Conservation (phyloP, 371 early-diverging fungal genomes). For the Smittium culicis region DNA sequence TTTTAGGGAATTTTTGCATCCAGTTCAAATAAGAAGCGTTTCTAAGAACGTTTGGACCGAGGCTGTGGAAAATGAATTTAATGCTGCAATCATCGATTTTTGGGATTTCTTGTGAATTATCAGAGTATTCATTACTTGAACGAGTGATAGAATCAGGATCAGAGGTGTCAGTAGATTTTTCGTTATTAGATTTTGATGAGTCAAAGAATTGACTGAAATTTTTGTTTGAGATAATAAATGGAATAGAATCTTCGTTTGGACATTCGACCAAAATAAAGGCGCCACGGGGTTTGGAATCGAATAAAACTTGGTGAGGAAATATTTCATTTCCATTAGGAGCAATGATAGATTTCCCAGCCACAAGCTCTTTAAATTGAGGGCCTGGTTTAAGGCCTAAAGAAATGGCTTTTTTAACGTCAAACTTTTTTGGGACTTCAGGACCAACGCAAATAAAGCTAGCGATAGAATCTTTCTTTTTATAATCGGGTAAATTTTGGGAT, state of each 20-base stretch:
- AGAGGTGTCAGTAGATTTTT: conserved; percentile 6
- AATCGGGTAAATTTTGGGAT: background rate
- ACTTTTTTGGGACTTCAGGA: conserved; percentile 64
- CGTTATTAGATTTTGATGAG: background rate
- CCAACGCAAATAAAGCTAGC: conserved; percentile 62
- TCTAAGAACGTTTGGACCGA: conserved; percentile 49
- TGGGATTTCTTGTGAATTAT: background rate
- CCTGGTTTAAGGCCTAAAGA: conserved; percentile 66
- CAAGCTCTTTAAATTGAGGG: conserved; percentile 49
- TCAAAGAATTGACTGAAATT: conserved; percentile 33
- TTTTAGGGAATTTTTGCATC: conserved; percentile 51
- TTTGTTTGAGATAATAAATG: conserved; percentile 34
- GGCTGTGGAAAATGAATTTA: conserved; percentile 46
- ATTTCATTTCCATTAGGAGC: conserved; percentile 54
- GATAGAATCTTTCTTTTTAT: conserved; percentile 13
- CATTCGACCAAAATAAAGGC: conserved; percentile 78
- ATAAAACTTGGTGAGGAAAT: conserved; percentile 54
- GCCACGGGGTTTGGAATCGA: conserved; percentile 40
- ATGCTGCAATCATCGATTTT: conserved; percentile 13
- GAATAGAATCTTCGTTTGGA: conserved; percentile 50
- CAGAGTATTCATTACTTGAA: too few relatives aligned
- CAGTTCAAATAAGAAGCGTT: conserved; percentile 53
- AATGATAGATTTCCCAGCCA: conserved; percentile 50
- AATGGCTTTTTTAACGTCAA: conserved; percentile 53
- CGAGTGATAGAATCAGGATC: too few relatives aligned